These are phyloP conservation scores for Coriolopsis trogii DNA, from an alignment of 1,284 basidiomycete genomes.

Conservation along the genomic window DNA sequence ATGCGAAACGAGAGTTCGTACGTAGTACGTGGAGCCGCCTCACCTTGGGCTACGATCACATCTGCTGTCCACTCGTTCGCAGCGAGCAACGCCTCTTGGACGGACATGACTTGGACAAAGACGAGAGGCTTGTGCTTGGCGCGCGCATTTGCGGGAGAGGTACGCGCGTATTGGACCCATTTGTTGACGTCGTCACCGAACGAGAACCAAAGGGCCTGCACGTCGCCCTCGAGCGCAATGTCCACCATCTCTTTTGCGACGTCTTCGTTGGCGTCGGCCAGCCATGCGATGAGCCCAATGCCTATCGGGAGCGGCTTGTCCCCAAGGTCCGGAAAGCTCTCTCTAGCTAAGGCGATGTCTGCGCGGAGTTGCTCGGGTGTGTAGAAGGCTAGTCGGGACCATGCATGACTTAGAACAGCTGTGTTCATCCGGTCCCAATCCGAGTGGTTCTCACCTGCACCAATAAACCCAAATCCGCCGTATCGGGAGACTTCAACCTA, in stretches of 20 bases:
- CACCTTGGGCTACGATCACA: conserved; percentile 76
- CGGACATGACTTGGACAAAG: conserved; percentile 63
- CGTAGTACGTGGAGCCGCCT: background rate
- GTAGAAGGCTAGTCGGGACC: conserved; percentile 2
- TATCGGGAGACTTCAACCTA: conserved; percentile 54
- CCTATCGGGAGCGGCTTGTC: conserved; percentile 58
- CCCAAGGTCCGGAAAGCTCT: conserved; percentile 36
- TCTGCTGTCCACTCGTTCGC: conserved; percentile 67
- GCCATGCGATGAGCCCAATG: conserved; percentile 74
- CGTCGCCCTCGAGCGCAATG: conserved; percentile 53
- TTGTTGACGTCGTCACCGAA: conserved; percentile 62
- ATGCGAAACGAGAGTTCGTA: background rate
- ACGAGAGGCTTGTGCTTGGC: conserved; percentile 50
- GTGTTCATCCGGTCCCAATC: background rate
- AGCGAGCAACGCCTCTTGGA: conserved; percentile 60
- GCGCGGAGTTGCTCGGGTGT: conserved; percentile 43
- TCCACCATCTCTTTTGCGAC: conserved; percentile 45
- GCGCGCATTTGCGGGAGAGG: conserved; percentile 45
- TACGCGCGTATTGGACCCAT: conserved; percentile 65
- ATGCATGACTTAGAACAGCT: background rate
- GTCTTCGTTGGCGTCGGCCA: conserved; percentile 55
- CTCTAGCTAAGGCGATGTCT: conserved; percentile 53
- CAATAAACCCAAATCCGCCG: conserved; percentile 74
- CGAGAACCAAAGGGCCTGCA: conserved; percentile 72
- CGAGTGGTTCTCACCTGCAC: conserved; percentile 46